Conservation (phyloP, 495 filamentous ascomycete species). For the Tuber umbilicatum region DNA sequence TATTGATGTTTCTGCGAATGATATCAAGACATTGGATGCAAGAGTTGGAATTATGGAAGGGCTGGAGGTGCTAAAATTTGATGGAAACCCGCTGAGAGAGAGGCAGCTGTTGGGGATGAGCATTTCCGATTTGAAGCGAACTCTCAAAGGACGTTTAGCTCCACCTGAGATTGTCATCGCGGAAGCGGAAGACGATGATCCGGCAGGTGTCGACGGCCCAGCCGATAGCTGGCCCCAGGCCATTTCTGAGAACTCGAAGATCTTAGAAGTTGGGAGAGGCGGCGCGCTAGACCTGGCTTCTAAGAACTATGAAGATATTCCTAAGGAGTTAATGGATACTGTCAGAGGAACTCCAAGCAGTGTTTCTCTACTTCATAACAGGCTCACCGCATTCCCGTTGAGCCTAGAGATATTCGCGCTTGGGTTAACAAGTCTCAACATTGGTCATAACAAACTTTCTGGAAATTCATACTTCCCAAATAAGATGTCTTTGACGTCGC, state of each 20-base stretch:
- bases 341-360: constrained; percentile 48
- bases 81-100: constrained; percentile 80
- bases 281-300: constrained; percentile 68
- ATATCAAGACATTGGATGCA: constrained; percentile 66
- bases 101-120: constrained; percentile 73
- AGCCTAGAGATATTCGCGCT: constrained; percentile 60
- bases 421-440: constrained; percentile 64
- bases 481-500: constrained; percentile 59
- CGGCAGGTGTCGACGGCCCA: constrained; percentile 70
- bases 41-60: constrained; percentile 73
- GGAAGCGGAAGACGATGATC: constrained; percentile 72
- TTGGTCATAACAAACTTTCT: constrained; percentile 70
- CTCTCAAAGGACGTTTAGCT: constrained; percentile 62
- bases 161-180: constrained; percentile 63
- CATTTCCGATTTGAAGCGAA: constrained; percentile 73
- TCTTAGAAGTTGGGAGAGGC: constrained; percentile 44
- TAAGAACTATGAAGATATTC: constrained; percentile 52
- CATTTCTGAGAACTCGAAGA: constrained; percentile 11
- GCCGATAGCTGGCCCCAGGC: constrained; percentile 50
- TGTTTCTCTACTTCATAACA: constrained; percentile 69
- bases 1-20: constrained; percentile 77
- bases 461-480: constrained; percentile 55
- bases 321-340: constrained; percentile 47
- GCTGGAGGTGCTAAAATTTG: constrained; percentile 63
- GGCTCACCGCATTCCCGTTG: constrained; percentile 61